Evolutionary conservation across 257 asterid species (phyloP), one percentile per base, ranked within the genome.

Genomic region (Nicotiana tomentosiformis): DNA sequence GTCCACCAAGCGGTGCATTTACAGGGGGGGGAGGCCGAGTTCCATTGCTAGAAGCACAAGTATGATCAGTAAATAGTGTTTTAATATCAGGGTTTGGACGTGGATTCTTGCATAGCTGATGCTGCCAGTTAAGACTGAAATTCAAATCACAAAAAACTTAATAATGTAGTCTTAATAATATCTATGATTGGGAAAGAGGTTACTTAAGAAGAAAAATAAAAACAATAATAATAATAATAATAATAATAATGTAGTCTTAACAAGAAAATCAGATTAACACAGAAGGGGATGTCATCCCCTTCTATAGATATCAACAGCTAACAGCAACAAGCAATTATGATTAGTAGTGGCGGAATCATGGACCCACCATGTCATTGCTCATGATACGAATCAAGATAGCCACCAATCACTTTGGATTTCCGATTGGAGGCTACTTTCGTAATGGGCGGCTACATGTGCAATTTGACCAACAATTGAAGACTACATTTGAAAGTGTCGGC

Each of bases 41-140:
- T 39, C 97, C 98, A 67, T 94, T 94, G 87, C 89, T 90, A 67
- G 97, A 85, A 72, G 94, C 88, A 85, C 99, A 95, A 23, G 94
- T 86, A 86, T 95, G 99, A 87, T 95, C 98, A 10, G 91, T 88
- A 87, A 95, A 93, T 76, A 93, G 93, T 69, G 99, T 95, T 89
- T 95, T 93, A 83, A 95, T 95, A 87, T 95, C 99, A 69, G 98
- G 99, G 81, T 93, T 95, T 67, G 97, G 93, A 23, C 97, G 97
- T 56, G 99, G 99, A 82, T 93, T 95, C 94, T 95, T 95, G 90
- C 99, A 95, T 77, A 95, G 97, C 83, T 95, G 99, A 84, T 95
- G 99, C 88, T 95, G 99, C 98, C 99, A 95, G 87, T 95, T 95
- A 77, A 95, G 93, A 87, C 98, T 95, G 93, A 82, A 90, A 88